Conservation (phyloP, 2,329 filamentous ascomycete species). For the Fusarium lateritium region DNA sequence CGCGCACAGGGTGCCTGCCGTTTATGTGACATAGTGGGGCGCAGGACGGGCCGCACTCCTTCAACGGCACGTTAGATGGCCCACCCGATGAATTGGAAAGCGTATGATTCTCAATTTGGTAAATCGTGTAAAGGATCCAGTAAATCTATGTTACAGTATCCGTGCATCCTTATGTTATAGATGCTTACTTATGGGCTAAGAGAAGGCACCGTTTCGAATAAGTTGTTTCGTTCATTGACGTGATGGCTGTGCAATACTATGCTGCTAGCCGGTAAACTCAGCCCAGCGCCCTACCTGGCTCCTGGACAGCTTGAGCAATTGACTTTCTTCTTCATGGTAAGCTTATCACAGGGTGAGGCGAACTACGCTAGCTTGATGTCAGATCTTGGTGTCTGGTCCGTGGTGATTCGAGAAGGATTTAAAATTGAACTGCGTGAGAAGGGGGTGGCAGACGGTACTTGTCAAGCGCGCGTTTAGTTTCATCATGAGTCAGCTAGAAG, state of each 20-base stretch:
- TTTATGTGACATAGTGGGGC: slow-evolving; percentile 17
- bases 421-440: slow-evolving; percentile 22
- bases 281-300: slow-evolving; percentile 30
- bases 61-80: slow-evolving; percentile 14
- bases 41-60: slow-evolving; percentile 32
- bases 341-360: slow-evolving; percentile 17
- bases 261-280: slow-evolving; percentile 35
- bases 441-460: slow-evolving; percentile 23
- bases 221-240: slow-evolving; percentile 13
- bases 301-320: slow-evolving; percentile 13
- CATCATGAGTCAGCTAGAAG: slow-evolving; percentile 26
- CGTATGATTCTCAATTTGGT: slow-evolving; percentile 20
- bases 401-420: slow-evolving; percentile 19
- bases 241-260: slow-evolving; percentile 1
- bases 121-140: slow-evolving; percentile 10
- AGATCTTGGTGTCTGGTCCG: slow-evolving; percentile 22
- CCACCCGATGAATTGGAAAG: slow-evolving; percentile 1
- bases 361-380: slow-evolving; percentile 16
- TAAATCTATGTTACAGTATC: background rate
- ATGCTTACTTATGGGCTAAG: slow-evolving; percentile 1
- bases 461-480: slow-evolving; percentile 4
- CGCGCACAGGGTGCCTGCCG: slow-evolving; percentile 21
- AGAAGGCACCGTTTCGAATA: slow-evolving; percentile 22
- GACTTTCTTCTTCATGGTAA: slow-evolving; percentile 1
- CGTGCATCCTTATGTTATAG: slow-evolving; percentile 7